Conservation (phyloP, 2,329 filamentous ascomycete genomes). For the Stylonectria norvegica region DNA sequence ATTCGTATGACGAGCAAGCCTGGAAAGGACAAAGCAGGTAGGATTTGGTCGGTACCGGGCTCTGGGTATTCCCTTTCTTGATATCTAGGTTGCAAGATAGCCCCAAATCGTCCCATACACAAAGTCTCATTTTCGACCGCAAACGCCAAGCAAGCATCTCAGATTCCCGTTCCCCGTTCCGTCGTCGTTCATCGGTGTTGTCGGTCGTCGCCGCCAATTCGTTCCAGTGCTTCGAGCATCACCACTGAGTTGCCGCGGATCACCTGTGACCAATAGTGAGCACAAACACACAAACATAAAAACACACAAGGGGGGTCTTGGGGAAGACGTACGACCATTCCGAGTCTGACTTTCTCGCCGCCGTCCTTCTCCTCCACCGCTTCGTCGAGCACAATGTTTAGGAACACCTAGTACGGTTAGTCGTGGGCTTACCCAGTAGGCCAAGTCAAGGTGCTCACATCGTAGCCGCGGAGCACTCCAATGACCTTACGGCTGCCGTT, state of each 20-base stretch:
- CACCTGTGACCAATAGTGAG: constrained; percentile 54
- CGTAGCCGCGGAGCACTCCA: constrained; percentile 89
- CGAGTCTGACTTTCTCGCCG: constrained; percentile 83
- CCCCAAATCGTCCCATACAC: constrained; percentile 20
- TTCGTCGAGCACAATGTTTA: constrained; percentile 97
- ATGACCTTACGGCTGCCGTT: constrained; percentile 98
- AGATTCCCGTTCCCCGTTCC: constrained; percentile 17
- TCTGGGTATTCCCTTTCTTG: constrained; percentile 25
- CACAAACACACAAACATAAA: neutral
- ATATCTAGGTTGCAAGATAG: constrained; percentile 31
- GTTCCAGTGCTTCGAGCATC: constrained; percentile 83
- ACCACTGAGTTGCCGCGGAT: constrained; percentile 98
- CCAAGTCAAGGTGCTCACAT: constrained; percentile 58
- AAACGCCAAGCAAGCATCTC: constrained; percentile 34
- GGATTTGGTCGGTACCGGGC: constrained; percentile 10
- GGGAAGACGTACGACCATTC: constrained; percentile 74
- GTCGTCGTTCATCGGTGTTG: constrained; percentile 28
- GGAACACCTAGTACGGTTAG: constrained; percentile 68
- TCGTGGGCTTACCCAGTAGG: neutral
- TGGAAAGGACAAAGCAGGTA: constrained; percentile 31
- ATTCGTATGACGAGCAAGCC: constrained; percentile 45
- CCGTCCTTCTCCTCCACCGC: constrained; percentile 91
- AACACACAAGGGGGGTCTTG: neutral
- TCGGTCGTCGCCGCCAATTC: constrained; percentile 61
- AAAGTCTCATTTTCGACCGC: constrained; percentile 29